Evolutionary conservation across 2,329 filamentous ascomycete genomes (phyloP), one percentile per base, ranked within the genome.

Genomic region (Botryotinia convoluta): DNA sequence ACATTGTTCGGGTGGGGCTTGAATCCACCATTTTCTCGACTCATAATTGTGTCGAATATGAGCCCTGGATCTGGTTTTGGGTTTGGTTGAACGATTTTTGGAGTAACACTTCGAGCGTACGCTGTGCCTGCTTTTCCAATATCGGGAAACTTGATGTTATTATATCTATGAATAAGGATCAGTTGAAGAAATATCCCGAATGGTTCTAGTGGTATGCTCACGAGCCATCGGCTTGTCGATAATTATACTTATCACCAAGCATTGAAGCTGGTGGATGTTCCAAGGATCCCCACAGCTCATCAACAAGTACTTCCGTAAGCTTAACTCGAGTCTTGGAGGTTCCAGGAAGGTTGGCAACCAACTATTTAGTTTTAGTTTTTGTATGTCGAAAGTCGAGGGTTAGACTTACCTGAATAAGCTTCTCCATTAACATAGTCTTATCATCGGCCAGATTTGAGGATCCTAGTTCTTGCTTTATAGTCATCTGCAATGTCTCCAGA

Each of bases 341-440:
- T 68, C 86, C 82, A 0, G 90, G 91, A 48, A 94, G 84, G 45
- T 87, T 87, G 20, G 90, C 86, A 8, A 93, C 91, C 26, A 94
- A 84, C 83, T 91, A 78, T 72, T 7, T 29, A 29, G 12, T 69
- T 8, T 65, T 62, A 71, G 68, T 42, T 37, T 64, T 51, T 59
- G 35, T 29, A 22, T 54, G n/a, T 54, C 12, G n/a, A 44, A 39
- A 45, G 14, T 48, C n/a, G 4, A 22, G 14, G 8, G 14, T 9
- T 6, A 12, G n/a, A 3, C 42, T 42, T 81, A 84, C 84, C 78
- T 86, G 88, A 75, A 93, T 93, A 10, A 90, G 86, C 12, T 87
- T 85, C 81, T 93, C 92, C 91, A 94, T 93, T 65, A 93, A 84
- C 86, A 93, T 92, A 0, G 89, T 92, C 83, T 91, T 92, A 83